Evolutionary conservation across 192 early-diverging fungal genomes (phyloP).

Genomic region (Backusella mclennaniae): DNA sequence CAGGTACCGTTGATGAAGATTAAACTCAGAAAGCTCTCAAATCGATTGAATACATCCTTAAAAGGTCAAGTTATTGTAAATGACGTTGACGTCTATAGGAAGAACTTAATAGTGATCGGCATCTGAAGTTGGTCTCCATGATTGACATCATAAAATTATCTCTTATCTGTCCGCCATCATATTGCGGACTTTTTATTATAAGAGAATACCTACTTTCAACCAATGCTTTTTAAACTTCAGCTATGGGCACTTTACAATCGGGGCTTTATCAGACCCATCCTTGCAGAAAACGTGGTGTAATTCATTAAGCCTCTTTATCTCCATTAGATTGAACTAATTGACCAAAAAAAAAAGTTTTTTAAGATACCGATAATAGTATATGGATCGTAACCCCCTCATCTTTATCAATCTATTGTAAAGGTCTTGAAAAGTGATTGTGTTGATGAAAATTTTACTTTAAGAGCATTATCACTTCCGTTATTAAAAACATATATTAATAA

Average conservation of each 20-base stretch:
- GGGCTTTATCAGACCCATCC: background rate
- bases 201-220: background rate
- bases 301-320: conserved; percentile 7
- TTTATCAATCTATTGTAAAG: background rate
- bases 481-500: background rate
- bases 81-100: background rate
- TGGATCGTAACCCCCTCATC: background rate
- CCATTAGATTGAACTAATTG: background rate
- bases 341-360: background rate
- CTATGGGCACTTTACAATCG: background rate
- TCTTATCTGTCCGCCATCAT: conserved; percentile 6
- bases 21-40: background rate
- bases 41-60: background rate
- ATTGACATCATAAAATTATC: conserved; percentile 7
- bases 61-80: background rate
- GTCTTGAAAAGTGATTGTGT: background rate
- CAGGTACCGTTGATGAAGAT: background rate
- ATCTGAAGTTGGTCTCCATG: background rate
- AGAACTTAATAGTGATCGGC: background rate
- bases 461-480: background rate
- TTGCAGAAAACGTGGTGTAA: conserved; percentile 5
- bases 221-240: conserved; percentile 4
- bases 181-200: background rate
- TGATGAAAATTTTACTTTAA: background rate
- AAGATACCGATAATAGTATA: background rate